These are phyloP conservation scores for Elsinoe necatrix DNA, from an alignment of 2,329 filamentous ascomycete genomes.

Conservation along the genomic window DNA sequence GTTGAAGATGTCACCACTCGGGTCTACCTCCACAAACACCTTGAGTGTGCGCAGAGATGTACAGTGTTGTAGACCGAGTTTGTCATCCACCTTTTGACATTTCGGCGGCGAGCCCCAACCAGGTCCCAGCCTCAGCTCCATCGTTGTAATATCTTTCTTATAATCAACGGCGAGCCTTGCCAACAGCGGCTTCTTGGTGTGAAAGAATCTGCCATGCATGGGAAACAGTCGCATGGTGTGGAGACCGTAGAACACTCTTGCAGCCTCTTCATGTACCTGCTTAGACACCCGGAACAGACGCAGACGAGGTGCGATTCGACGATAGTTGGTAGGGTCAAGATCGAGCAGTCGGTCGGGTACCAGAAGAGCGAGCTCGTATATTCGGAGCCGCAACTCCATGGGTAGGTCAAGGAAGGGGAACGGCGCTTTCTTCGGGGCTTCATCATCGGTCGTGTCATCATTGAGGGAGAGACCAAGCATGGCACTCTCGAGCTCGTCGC, in stretches of 20 bases:
- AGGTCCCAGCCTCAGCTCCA: conserved; percentile 64
- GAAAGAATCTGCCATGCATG: conserved; percentile 57
- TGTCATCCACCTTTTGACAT: conserved; percentile 59
- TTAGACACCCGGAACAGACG: conserved; percentile 53
- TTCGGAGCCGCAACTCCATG: conserved; percentile 58
- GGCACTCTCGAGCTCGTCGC: conserved; percentile 20
- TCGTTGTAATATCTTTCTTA: conserved; percentile 50
- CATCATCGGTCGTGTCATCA: conserved; percentile 12
- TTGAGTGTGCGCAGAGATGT: conserved; percentile 50
- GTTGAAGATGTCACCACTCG: conserved; percentile 54
- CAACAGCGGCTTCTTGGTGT: conserved; percentile 63
- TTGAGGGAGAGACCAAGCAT: conserved; percentile 19
- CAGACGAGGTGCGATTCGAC: conserved; percentile 49
- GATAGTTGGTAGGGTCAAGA: conserved; percentile 58
- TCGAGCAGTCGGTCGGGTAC: conserved; percentile 50
- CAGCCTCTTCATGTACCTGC: conserved; percentile 55
- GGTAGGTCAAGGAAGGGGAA: conserved; percentile 63
- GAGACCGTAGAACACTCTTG: conserved; percentile 54
- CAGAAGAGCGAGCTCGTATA: conserved; percentile 58
- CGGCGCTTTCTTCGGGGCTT: conserved; percentile 26
- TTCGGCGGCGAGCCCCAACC: conserved; percentile 63
- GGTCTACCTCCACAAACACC: conserved; percentile 65
- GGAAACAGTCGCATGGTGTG: conserved; percentile 60
- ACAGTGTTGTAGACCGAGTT: conserved; percentile 57
- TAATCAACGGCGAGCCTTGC: conserved; percentile 55